Evolutionary conservation across 106 monocot species (phyloP), one percentile per base, ranked within the genome.

Genomic region (Triglochin maritima): DNA sequence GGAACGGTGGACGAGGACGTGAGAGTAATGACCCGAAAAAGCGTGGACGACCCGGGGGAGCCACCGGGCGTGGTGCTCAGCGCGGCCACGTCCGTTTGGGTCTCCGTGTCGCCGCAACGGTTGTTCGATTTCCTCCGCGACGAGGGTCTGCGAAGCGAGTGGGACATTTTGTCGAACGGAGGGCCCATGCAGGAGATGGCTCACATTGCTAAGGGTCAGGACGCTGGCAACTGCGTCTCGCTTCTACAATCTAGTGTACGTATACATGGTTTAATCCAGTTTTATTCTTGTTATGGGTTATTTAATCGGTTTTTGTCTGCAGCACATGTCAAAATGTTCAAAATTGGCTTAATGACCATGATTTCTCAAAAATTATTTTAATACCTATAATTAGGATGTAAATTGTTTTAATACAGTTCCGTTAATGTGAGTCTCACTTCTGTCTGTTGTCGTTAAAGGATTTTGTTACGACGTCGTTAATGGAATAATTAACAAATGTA

Each of bases 111-210:
- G 3, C 82, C 86, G 44, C 70, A 74, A 12, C 77, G 84, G 3
- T 69, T 94, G 7, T 94, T 94, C 61, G 81, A 89, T 46, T 89
- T 94, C 75, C 80, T 94, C 46, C 77, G 89, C 11, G 78, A 93
- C 48, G 86, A 83, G 70, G 52, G 62, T 44, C 79, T 94, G 11
- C 82, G 94, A 3, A 83, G 90, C 71, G 76, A 85, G 81, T 90
- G 94, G 94, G 90, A 90, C 65, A 90, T 94, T 16, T 81, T 94
- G 11, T 87, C 86, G 59, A 87, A 94, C 58, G 94, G 94, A 51
- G 94, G 79, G 3, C 94, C 94, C 11, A 89, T 94, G 94, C 89
- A 87, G 69, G 86, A 89, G 79, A 82, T 89, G 84, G 82, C 89
- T 4, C 84, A 84, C 67, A 87, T 94, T 46, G 77, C 94, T 54